phyloP scores from a whole-genome alignment of 495 filamentous ascomycete genomes.

The Aspergillus wentii region DNA sequence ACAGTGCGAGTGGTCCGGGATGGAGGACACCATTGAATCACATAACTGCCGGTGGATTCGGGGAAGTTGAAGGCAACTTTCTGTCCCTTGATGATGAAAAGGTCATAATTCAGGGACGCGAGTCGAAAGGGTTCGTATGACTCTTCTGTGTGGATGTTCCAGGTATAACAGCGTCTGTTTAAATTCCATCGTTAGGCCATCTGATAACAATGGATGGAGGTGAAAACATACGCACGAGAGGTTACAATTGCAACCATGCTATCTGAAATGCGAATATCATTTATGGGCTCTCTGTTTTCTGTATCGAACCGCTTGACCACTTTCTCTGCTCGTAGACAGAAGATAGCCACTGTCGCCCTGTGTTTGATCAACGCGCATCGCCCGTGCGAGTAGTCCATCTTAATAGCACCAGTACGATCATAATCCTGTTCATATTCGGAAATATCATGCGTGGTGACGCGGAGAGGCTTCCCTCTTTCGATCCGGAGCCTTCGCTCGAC shows the following conservation, averaged over 20 bases:
- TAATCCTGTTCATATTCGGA: too few relatives aligned
- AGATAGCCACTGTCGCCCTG: too few relatives aligned
- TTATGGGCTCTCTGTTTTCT: constrained; percentile 22
- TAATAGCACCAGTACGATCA: too few relatives aligned
- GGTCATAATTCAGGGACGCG: constrained; percentile 6
- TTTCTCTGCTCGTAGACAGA: too few relatives aligned
- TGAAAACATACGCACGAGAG: constrained; percentile 16
- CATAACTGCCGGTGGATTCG: background rate
- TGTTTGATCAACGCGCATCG: constrained; percentile 17
- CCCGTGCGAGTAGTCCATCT: constrained; percentile 21
- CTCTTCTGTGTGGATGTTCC: constrained; percentile 20
- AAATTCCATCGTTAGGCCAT: background rate
- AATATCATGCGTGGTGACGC: too few relatives aligned
- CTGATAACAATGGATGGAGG: background rate
- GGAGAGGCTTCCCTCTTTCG: constrained; percentile 15
- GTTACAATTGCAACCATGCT: constrained; percentile 20
- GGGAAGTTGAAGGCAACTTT: constrained; percentile 15
- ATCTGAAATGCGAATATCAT: constrained; percentile 13
- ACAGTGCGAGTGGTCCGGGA: constrained; percentile 13
- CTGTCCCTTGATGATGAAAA: constrained; percentile 11
- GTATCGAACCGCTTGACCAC: constrained; percentile 20
- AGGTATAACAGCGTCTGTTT: constrained; percentile 24
- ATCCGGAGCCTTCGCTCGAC: constrained; percentile 15
- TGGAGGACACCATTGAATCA: constrained; percentile 22
- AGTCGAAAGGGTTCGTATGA: constrained; percentile 16